Base-by-base conservation (phyloP, 2,329 filamentous ascomycete genomes). In the Emmonsiellopsis sp. region DNA sequence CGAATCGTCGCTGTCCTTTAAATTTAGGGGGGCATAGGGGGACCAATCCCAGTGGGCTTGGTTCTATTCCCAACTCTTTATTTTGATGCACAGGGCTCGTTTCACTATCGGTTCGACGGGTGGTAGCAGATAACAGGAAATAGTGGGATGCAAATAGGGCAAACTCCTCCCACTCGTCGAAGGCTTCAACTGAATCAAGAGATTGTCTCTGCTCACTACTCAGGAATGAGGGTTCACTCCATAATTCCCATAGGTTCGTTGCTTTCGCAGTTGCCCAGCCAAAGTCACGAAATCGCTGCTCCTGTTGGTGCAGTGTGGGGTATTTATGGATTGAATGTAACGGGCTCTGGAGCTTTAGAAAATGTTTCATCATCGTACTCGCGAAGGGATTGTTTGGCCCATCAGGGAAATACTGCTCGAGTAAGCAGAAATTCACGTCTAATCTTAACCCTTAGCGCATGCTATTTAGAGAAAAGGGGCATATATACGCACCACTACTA, bases 81-180 rank as follows among this genome's bases (percentile, higher is more conserved):
- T 5, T 13, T 63, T 7, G 55, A 51, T 7, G 26, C 45, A 15
- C 60, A 61, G 15, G 51, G 44, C 16, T 57, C 54, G 11, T 9
- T 10, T 34, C 44, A 15, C 10, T 30, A 10, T 2, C 51, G 44
- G 7, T 30, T 11, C 5, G 38, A 51, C 48, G 31, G 58, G 61
- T 81, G 42, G 73, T 77, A 11, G 89, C 88, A 50, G 82, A 76
- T 7, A 95, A 76, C 43, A 96, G 71, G 61, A 91, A 87, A 68
- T 95, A 95, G 69, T 96, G 91, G 35, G 84, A 83, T 2, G 81
- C 83, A 67, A 94, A 95, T 0, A 95, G 74, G 2, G 86, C 84
- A 65, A 96, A 90, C 63, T 96, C 92, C 69, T 97, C 92, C 89
- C 89, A 95, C 70, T 96, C 91, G 67, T 97, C 92, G 65, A 97